Evolutionary conservation across 2,329 filamentous ascomycete species (phyloP).

Genomic region (Scedosporium boydii): DNA sequence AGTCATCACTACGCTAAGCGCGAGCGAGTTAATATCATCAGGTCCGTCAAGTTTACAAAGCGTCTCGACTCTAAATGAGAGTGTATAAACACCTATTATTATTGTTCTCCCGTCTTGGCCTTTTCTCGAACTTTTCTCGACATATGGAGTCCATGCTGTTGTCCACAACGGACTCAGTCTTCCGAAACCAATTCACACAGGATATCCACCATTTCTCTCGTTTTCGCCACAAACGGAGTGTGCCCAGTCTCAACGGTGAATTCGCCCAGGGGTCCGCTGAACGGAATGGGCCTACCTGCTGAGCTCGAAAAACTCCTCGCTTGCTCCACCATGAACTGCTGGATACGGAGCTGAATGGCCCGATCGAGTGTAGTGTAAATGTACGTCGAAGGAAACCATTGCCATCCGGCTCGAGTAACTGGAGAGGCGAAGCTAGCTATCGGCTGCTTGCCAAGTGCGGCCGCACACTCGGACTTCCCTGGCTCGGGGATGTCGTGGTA

Average conservation of each 20-base stretch:
- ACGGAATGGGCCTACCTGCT: not conserved
- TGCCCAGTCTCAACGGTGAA: constrained; percentile 1
- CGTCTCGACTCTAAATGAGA: no score
- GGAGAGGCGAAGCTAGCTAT: not conserved
- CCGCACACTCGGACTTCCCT: not conserved
- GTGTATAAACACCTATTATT: no score
- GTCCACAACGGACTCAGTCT: no score
- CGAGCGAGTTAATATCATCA: no score
- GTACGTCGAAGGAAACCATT: not conserved
- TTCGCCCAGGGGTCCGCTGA: not conserved
- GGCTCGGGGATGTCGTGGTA: constrained; percentile 6
- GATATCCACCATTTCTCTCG: not conserved
- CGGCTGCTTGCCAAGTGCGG: not conserved
- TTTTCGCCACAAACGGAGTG: not conserved
- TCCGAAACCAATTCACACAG: not conserved
- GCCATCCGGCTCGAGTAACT: not conserved
- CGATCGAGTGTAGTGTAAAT: constrained; percentile 1
- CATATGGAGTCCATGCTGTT: no score
- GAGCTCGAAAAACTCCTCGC: not conserved
- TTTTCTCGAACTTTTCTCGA: no score
- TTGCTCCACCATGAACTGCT: not conserved
- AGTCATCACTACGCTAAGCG: no score
- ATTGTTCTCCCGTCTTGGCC: no score
- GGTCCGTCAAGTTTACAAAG: no score
- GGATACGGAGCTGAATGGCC: not conserved